A percentile compares a stretch with the other conserved stretches of the same genome.
Evolutionary conservation across 2,329 filamentous ascomycete genomes (phyloP).

Genomic region (Fusarium haematococcum): DNA sequence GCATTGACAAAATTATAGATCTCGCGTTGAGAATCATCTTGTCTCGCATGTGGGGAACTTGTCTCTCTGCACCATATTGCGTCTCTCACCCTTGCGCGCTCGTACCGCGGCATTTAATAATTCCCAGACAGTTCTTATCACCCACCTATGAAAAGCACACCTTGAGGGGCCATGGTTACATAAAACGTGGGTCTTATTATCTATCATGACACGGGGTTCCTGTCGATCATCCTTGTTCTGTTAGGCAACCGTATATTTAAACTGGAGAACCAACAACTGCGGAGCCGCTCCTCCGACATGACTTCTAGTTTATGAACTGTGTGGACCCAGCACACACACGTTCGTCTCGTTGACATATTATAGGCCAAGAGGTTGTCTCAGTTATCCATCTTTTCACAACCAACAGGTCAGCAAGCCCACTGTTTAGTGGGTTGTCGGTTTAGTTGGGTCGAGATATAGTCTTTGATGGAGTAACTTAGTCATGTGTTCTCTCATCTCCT

Average conservation of each 20-base stretch:
- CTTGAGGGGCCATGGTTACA: neutral
- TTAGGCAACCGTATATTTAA: neutral
- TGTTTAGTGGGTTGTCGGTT: neutral
- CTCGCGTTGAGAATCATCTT: neutral
- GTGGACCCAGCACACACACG: neutral
- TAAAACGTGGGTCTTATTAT: neutral
- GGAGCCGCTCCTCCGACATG: neutral
- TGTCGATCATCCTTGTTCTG: neutral
- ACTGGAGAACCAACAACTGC: neutral
- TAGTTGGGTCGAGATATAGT: neutral
- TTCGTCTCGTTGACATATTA: neutral
- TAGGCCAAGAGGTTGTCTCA: neutral
- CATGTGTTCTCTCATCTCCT: neutral
- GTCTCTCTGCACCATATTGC: neutral
- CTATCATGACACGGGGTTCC: neutral
- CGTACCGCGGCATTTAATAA: neutral
- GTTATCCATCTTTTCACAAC: neutral
- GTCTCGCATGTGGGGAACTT: neutral
- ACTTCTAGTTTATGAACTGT: neutral
- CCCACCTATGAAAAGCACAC: neutral
- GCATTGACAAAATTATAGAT: neutral
- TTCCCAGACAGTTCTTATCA: neutral
- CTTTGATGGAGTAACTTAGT: neutral
- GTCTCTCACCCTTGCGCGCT: neutral
- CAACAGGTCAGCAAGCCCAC: neutral